These are phyloP conservation scores for Clitopilus passeckerianus DNA, from an alignment of 768 basidiomycete genomes.

Conservation along the genomic window DNA sequence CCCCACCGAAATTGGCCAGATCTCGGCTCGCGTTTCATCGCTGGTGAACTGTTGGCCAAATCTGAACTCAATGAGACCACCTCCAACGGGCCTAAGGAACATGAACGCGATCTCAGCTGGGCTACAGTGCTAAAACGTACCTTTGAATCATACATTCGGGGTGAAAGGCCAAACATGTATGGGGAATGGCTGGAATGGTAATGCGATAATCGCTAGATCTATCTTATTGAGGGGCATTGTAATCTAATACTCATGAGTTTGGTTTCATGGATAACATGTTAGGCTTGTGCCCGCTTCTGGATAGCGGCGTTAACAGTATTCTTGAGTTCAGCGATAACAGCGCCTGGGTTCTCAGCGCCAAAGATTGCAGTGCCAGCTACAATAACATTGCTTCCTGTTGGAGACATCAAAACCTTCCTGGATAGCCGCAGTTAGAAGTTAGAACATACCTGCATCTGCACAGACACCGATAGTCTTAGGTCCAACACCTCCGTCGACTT, in stretches of 20 bases:
- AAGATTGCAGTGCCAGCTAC: slow-evolving; percentile 98
- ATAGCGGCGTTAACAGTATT: slow-evolving; percentile 65
- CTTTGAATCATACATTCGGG: slow-evolving; percentile 89
- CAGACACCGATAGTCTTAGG: slow-evolving; percentile 84
- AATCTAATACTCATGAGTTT: background rate
- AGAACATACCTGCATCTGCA: slow-evolving; percentile 73
- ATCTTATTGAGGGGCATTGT: background rate
- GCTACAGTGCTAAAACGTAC: slow-evolving; percentile 91
- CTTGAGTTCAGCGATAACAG: slow-evolving; percentile 73
- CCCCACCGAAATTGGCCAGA: slow-evolving; percentile 93
- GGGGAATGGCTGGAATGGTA: slow-evolving; percentile 73
- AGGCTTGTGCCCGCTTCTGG: slow-evolving; percentile 28
- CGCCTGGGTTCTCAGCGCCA: slow-evolving; percentile 67
- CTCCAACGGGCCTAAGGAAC: slow-evolving; percentile 14
- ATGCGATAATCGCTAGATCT: background rate
- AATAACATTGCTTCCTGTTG: slow-evolving; percentile 90
- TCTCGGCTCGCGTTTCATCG: slow-evolving; percentile 73
- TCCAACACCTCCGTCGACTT: slow-evolving; percentile 98
- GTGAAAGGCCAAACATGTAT: slow-evolving; percentile 93
- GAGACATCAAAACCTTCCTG: background rate
- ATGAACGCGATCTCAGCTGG: slow-evolving; percentile 77
- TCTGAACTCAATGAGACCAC: slow-evolving; percentile 20
- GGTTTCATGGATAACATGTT: background rate
- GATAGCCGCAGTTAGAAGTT: background rate
- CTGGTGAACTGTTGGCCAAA: slow-evolving; percentile 69